Conservation (phyloP, 1,139 yeast genomes). For the Yamadazyma sp. region DNA sequence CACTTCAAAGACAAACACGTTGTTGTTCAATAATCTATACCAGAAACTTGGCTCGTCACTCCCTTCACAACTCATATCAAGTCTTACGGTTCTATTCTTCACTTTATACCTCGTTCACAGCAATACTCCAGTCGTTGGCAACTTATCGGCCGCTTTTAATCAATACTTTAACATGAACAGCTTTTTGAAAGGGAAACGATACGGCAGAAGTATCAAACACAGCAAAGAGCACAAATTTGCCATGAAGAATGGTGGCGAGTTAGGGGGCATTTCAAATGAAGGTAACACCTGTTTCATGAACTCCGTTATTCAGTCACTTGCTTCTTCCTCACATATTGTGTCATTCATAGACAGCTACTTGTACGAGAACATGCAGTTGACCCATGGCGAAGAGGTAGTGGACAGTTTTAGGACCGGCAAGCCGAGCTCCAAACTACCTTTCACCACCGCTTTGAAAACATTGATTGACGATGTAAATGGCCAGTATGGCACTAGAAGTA, state of each 20-base stretch:
- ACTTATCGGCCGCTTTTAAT: slow-evolving; percentile 5
- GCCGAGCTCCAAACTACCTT: slow-evolving; percentile 39
- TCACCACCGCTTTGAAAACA: slow-evolving; percentile 52
- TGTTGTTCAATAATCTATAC: slow-evolving; percentile 5
- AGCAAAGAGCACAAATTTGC: slow-evolving; percentile 39
- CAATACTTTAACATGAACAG: slow-evolving; percentile 9
- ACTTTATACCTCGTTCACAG: slow-evolving; percentile 8
- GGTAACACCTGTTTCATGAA: slow-evolving; percentile 96
- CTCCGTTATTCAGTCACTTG: slow-evolving; percentile 79
- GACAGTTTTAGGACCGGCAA: slow-evolving; percentile 23
- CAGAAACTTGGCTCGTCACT: slow-evolving; percentile 8
- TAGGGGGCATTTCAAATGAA: slow-evolving; percentile 85
- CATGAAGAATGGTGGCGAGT: slow-evolving; percentile 60
- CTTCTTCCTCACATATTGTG: slow-evolving; percentile 66
- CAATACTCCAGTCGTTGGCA: slow-evolving; percentile 5
- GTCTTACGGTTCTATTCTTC: slow-evolving; percentile 9
- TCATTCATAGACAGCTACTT: slow-evolving; percentile 54
- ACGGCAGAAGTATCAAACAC: slow-evolving; percentile 13
- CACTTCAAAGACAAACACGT: slow-evolving; percentile 3
- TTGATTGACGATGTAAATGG: slow-evolving; percentile 57
- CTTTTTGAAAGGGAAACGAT: slow-evolving; percentile 10
- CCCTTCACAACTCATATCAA: slow-evolving; percentile 10
- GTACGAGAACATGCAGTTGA: slow-evolving; percentile 19
- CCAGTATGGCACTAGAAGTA: slow-evolving; percentile 50
- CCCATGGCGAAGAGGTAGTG: slow-evolving; percentile 12